These are phyloP conservation scores for Ceratocystis lukuohia DNA, from an alignment of 2,329 filamentous ascomycete genomes.

Conservation along the genomic window DNA sequence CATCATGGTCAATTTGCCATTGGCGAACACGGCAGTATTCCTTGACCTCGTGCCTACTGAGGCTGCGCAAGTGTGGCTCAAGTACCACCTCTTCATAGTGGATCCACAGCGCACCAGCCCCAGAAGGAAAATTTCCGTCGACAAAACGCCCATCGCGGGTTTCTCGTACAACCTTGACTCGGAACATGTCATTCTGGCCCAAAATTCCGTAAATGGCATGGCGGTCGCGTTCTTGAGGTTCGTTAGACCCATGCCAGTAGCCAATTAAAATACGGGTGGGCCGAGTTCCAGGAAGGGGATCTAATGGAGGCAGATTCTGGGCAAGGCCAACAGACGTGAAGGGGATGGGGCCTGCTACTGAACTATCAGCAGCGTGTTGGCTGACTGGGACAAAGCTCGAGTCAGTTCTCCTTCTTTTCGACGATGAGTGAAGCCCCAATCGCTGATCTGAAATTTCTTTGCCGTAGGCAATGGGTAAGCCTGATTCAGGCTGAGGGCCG, in stretches of 20 bases:
- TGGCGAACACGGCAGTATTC: constrained; percentile 51
- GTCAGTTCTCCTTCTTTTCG: constrained; percentile 20
- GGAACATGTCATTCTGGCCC: constrained; percentile 50
- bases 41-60: constrained; percentile 45
- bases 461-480: constrained; percentile 39
- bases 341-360: constrained; percentile 9
- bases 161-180: constrained; percentile 47
- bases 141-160: constrained; percentile 46
- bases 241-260: constrained; percentile 44
- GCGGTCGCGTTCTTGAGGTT: constrained; percentile 35
- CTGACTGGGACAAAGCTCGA: constrained; percentile 15
- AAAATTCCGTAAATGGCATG: constrained; percentile 52
- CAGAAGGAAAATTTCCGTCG: constrained; percentile 46
- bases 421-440: background rate
- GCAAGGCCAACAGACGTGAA: constrained; percentile 16
- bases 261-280: constrained; percentile 47
- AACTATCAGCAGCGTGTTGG: background rate
- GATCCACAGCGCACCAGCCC: constrained; percentile 49
- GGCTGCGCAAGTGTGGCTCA: constrained; percentile 38
- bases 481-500: constrained; percentile 33
- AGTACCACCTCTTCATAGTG: constrained; percentile 48
- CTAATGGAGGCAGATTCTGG: constrained; percentile 23
- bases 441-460: constrained; percentile 20
- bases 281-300: constrained; percentile 38
- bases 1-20: constrained; percentile 41